Conservation (phyloP, 805 yeast genomes). For the Alloascoidea africana region DNA sequence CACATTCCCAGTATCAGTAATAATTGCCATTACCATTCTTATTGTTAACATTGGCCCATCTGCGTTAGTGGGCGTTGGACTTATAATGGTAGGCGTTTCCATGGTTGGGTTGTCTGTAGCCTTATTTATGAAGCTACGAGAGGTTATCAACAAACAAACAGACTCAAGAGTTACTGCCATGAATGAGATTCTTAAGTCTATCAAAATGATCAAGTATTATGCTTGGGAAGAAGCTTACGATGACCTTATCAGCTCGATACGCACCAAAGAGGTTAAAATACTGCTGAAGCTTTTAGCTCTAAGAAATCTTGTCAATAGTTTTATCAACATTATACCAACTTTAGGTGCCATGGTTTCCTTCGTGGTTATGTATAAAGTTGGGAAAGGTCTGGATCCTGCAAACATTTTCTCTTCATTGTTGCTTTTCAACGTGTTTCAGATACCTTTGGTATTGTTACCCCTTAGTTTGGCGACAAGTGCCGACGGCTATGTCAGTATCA, state of each 20-base stretch:
- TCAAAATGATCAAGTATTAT: constrained; percentile 75
- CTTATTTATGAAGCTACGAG: constrained; percentile 38
- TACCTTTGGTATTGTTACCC: constrained; percentile 52
- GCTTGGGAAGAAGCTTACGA: constrained; percentile 85
- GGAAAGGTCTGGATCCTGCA: constrained; percentile 34
- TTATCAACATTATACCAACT: constrained; percentile 52
- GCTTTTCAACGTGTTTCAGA: constrained; percentile 43
- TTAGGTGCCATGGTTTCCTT: constrained; percentile 58
- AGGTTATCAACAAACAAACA: constrained; percentile 43
- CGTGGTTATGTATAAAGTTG: constrained; percentile 28
- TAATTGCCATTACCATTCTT: constrained; percentile 48
- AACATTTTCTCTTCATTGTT: constrained; percentile 58
- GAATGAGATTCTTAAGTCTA: constrained; percentile 63
- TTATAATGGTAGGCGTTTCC: constrained; percentile 21
- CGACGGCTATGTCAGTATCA: constrained; percentile 45
- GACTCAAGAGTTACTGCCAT: constrained; percentile 65
- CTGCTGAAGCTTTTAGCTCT: constrained; percentile 49
- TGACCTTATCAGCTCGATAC: constrained; percentile 33
- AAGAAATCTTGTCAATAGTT: constrained; percentile 48
- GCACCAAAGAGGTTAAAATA: constrained; percentile 45
- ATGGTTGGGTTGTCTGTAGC: constrained; percentile 31
- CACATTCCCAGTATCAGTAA: constrained; percentile 48
- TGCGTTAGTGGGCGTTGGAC: constrained; percentile 55
- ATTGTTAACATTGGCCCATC: constrained; percentile 56
- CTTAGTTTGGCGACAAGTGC: constrained; percentile 43